Evolutionary conservation across 768 basidiomycete species (phyloP), one percentile per base, ranked within the genome.

Genomic region (Suillus brevipes): DNA sequence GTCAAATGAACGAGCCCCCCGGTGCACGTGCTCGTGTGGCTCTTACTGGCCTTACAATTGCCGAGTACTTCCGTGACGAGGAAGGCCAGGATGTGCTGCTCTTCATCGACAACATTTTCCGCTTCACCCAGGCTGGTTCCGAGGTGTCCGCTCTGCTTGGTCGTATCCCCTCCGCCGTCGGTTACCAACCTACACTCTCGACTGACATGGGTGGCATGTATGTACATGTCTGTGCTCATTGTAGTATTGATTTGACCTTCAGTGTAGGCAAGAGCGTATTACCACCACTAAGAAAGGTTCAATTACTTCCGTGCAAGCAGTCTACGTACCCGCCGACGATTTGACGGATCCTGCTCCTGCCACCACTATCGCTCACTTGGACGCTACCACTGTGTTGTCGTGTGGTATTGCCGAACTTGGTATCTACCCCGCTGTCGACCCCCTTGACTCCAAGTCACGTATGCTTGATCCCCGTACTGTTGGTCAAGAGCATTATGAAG

Each of bases 71-170:
- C 97, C 96, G 97, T 89, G 97, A 99, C 74, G 97, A 99, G 84
- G 97, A 99, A 84, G 97, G 97, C 69, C 97, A 99, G 82, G 97
- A 99, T 80, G 97, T 99, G 85, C 87, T 99, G 78, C 90, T 99
- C 77, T 99, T 99, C 88, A 99, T 99, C 78, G 97, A 99, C 92
- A 99, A 99, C 89, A 99, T 99, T 83, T 99, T 99, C 97, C 96
- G 97, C 78, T 99, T 99, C 94, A 99, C 97, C 73, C 97, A 99
- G 82, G 97, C 97, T 75, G 97, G 97, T 90, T 99, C 97, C 68
- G 97, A 99, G 79, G 97, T 99, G 85, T 99, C 97, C 83, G 97
- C 97, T 69, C 82, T 99, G 73, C 92, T 99, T 71, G 97, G 97
- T 87, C 97, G 97, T 94, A 99, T 99, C 76, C 97, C 97, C 71